Conservation (phyloP, 768 basidiomycete species). For the Mycena indigotica region DNA sequence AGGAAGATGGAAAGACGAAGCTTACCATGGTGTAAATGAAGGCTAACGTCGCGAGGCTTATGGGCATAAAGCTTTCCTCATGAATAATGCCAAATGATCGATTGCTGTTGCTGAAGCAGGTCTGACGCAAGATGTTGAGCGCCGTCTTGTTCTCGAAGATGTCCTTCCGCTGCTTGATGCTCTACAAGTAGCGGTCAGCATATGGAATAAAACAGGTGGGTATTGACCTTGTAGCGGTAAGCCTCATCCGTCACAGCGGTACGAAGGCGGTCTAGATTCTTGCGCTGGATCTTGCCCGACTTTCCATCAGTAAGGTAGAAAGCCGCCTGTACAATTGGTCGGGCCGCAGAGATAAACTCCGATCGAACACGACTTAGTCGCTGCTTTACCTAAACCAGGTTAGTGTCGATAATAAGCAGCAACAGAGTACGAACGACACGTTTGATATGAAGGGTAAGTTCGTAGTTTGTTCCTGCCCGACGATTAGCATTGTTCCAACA, state of each 20-base stretch:
- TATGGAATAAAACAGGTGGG: no score
- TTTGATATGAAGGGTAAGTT: not conserved
- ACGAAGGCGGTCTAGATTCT: not conserved
- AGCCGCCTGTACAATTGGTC: not conserved
- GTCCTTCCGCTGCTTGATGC: not conserved
- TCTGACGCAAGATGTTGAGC: not conserved
- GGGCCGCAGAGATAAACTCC: not conserved
- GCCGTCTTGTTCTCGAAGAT: not conserved
- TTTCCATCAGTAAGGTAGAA: not conserved
- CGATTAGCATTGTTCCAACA: not conserved
- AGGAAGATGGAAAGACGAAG: not conserved
- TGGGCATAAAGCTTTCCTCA: not conserved
- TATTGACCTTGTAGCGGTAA: not conserved
- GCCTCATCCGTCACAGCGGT: not conserved
- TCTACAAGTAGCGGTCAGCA: no score
- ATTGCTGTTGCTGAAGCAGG: not conserved
- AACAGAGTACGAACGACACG: not conserved
- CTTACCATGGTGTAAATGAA: not conserved
- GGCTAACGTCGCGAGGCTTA: not conserved
- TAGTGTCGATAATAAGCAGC: not conserved
- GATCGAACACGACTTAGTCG: not conserved
- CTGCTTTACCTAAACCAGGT: not conserved
- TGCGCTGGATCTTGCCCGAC: not conserved
- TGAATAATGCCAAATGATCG: not conserved
- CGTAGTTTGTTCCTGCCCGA: not conserved